Percentiles rank a stretch among this genome's conserved stretches.
These are phyloP conservation scores for Metschnikowia anglica DNA, from an alignment of 805 yeast species.

Conservation along the genomic window DNA sequence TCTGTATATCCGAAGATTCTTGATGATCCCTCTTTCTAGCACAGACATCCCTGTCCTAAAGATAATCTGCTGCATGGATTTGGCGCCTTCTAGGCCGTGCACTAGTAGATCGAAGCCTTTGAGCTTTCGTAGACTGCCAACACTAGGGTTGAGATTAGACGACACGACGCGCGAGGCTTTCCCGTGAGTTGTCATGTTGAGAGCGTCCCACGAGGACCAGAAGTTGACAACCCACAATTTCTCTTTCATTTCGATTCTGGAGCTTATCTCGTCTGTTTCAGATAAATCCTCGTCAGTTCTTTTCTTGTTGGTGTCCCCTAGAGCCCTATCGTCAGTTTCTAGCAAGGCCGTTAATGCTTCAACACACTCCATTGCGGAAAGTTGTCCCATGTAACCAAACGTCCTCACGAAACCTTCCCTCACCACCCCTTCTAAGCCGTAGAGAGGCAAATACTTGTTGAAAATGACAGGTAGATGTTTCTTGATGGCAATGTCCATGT, in stretches of 20 bases:
- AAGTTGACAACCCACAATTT: slow-evolving; percentile 73
- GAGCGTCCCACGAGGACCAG: slow-evolving; percentile 61
- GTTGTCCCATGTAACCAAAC: slow-evolving; percentile 82
- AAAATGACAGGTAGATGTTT: slow-evolving; percentile 69
- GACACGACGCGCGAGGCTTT: slow-evolving; percentile 18
- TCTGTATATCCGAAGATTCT: slow-evolving; percentile 75
- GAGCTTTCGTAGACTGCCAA: slow-evolving; percentile 26
- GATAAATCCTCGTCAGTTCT: slow-evolving; percentile 10
- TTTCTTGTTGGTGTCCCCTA: slow-evolving; percentile 23
- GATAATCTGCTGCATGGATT: slow-evolving; percentile 73
- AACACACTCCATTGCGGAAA: slow-evolving; percentile 90
- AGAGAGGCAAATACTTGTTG: slow-evolving; percentile 64
- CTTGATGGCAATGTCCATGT: slow-evolving; percentile 79
- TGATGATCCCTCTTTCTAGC: slow-evolving; percentile 76
- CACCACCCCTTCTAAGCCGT: slow-evolving; percentile 79
- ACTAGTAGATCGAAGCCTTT: slow-evolving; percentile 53
- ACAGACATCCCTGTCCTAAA: slow-evolving; percentile 89
- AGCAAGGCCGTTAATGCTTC: slow-evolving; percentile 83
- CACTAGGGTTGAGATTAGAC: slow-evolving; percentile 15
- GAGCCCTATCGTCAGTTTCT: slow-evolving; percentile 42
- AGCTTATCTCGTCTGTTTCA: slow-evolving; percentile 27
- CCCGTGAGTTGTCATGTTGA: slow-evolving; percentile 33
- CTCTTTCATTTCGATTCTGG: slow-evolving; percentile 43
- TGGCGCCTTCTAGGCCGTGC: slow-evolving; percentile 83
- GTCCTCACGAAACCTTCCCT: slow-evolving; percentile 84